Base-by-base conservation (phyloP, 2,329 filamentous ascomycete species). In the Hansfordia pulvinata region DNA sequence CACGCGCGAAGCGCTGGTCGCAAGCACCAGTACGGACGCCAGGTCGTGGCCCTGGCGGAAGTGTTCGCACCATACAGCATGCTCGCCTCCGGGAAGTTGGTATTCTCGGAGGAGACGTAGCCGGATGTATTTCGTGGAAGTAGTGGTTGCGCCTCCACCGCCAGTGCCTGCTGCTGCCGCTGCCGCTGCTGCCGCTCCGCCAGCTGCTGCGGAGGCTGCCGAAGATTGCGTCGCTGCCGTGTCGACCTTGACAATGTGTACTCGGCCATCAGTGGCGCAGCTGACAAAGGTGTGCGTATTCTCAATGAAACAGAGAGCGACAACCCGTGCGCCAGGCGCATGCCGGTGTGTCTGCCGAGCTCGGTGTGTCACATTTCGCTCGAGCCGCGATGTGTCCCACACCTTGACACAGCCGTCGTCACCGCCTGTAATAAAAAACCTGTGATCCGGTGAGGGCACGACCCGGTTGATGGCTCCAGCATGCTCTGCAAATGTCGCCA, bases 241-340 rank as follows among this genome's bases (percentile, higher is more conserved):
- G 30, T 72, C 67, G n/a, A 93, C 75, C 44, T 84, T 84, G 33
- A 94, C 79, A 3, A 92, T 81, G 44, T 93, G 79, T 8, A 98
- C 76, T 40, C 76, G 88, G 13, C 90, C 90, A 49, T 98, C 86
- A 24, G 71, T 84, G 5, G 82, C 86, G 27, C 83, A 90, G 44
- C 82, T 93, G 34, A 93, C 66, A 46, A 98, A 96, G 13, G 82
- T 86, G 49, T 96, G 85, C 0, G 86, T 93, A 38, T 85, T 81
- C 44, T 96, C 86, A 20, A 98, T 72, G 46, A 98, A 96, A 39
- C 83, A 86, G 13, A 98, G 52, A 10, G 82, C 76, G 17, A 83
- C 75, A 3, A 96, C 79, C 32, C 72, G 78, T 1, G 76, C 68
- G 2, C 76, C 78, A 1, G 69, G 54, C 0, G 66, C 68, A 40